phyloP scores from a whole-genome alignment of 257 asterid genomes.

The Nicotiana undulata region DNA sequence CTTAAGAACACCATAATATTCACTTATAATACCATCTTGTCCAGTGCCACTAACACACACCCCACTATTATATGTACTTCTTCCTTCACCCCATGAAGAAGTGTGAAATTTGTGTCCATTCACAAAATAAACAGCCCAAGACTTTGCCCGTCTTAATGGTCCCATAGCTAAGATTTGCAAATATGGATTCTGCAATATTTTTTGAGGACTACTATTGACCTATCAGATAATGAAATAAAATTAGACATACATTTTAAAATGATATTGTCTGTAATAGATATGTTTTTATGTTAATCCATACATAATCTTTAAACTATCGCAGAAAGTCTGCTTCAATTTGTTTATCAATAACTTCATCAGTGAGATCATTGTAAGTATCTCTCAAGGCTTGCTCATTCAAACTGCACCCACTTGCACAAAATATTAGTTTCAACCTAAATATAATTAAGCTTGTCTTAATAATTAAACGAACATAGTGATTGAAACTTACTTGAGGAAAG shows the following conservation, averaged over 20 bases:
- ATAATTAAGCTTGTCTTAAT: background rate
- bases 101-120: too few species aligned
- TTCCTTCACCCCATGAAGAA: too few species aligned
- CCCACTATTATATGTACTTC: too few species aligned
- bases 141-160: background rate
- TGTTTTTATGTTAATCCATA: background rate
- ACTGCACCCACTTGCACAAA: background rate
- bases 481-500: background rate
- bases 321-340: background rate
- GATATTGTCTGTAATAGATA: background rate
- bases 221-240: background rate
- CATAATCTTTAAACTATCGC: background rate
- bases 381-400: background rate
- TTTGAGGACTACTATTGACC: background rate
- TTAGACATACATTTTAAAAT: background rate
- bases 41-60: too few species aligned
- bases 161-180: background rate
- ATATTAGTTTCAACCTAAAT: background rate
- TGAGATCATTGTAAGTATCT: background rate
- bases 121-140: background rate
- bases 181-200: background rate
- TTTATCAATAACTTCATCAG: background rate
- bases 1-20: too few species aligned
- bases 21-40: too few species aligned
- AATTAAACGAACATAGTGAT: background rate